Conservation (phyloP, 2,329 filamentous ascomycete genomes). For the Colletotrichum sp. region DNA sequence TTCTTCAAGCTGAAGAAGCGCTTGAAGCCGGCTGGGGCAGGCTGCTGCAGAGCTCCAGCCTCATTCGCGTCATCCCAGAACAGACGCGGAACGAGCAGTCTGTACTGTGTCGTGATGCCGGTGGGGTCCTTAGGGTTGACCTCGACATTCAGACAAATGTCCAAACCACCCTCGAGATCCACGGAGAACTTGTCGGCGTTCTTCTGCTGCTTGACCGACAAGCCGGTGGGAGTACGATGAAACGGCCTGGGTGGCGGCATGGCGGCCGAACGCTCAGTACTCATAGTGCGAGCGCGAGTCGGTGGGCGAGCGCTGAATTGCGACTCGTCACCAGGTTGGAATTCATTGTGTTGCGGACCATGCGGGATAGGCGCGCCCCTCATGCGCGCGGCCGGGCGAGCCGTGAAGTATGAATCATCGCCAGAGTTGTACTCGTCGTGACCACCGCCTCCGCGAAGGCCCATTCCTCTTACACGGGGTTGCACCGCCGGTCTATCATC, state of each 20-base stretch:
- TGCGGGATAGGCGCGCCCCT: conserved; percentile 12
- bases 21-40: conserved; percentile 44
- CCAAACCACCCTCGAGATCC: conserved; percentile 82
- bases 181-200: conserved; percentile 63
- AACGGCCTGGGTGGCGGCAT: conserved; percentile 46
- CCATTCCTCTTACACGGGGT: conserved; percentile 15
- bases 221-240: conserved; percentile 72
- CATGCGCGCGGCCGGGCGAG: conserved; percentile 32
- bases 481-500: conserved; percentile 9
- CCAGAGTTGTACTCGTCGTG: conserved; percentile 57
- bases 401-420: conserved; percentile 63
- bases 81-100: conserved; percentile 82
- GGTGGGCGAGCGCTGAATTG: conserved; percentile 11
- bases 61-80: conserved; percentile 53
- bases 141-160: conserved; percentile 89
- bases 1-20: conserved; percentile 51
- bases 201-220: conserved; percentile 66
- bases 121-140: conserved; percentile 84
- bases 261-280: conserved; percentile 22
- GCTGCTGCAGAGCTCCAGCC: conserved; percentile 21
- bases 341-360: conserved; percentile 2
- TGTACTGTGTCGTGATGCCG: conserved; percentile 87
- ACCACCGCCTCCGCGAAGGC: conserved; percentile 46
- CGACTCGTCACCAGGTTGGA: not conserved
- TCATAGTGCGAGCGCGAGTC: conserved; percentile 29